A percentile compares a stretch with the other conserved stretches of the same genome.
phyloP scores from a whole-genome alignment of 2,329 filamentous ascomycete species.

The Aspergillus sp. region DNA sequence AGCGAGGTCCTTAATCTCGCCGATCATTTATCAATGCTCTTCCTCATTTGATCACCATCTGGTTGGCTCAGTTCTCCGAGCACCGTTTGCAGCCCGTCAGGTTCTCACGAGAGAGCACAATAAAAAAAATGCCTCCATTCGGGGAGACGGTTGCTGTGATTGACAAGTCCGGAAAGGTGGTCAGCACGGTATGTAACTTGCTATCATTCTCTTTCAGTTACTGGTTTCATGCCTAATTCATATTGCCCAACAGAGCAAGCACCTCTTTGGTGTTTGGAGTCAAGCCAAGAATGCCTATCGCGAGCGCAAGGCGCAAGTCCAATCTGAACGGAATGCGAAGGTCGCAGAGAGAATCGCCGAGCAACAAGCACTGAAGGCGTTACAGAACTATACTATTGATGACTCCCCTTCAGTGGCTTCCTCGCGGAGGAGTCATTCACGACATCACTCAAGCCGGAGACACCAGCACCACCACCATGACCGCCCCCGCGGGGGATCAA shows the following conservation, averaged over 20 bases:
- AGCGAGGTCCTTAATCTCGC: slow-evolving; percentile 7
- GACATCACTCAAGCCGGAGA: slow-evolving; percentile 31
- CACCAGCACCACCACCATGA: slow-evolving; percentile 26
- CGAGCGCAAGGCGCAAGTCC: slow-evolving; percentile 81
- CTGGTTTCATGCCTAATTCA: slow-evolving; percentile 12
- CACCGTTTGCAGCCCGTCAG: background rate
- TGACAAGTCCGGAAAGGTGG: slow-evolving; percentile 87
- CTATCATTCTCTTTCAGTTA: slow-evolving; percentile 3
- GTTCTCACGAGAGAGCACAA: background rate
- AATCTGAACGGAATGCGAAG: slow-evolving; percentile 65
- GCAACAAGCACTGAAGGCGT: slow-evolving; percentile 58
- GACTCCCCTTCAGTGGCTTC: slow-evolving; percentile 47
- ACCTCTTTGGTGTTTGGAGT: slow-evolving; percentile 85
- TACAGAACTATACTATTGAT: slow-evolving; percentile 53
- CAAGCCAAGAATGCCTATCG: slow-evolving; percentile 86
- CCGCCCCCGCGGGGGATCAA: slow-evolving; percentile 14
- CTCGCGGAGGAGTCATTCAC: slow-evolving; percentile 41
- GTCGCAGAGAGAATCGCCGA: slow-evolving; percentile 57
- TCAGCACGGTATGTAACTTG: slow-evolving; percentile 70
- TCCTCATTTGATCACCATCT: slow-evolving; percentile 14
- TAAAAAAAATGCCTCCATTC: slow-evolving; percentile 28
- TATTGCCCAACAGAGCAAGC: slow-evolving; percentile 67
- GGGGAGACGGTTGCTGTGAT: slow-evolving; percentile 82
- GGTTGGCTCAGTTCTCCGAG: slow-evolving; percentile 4
- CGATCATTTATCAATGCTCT: slow-evolving; percentile 13